Conservation (phyloP, 257 asterid genomes). For the Forsythia viridissima region DNA sequence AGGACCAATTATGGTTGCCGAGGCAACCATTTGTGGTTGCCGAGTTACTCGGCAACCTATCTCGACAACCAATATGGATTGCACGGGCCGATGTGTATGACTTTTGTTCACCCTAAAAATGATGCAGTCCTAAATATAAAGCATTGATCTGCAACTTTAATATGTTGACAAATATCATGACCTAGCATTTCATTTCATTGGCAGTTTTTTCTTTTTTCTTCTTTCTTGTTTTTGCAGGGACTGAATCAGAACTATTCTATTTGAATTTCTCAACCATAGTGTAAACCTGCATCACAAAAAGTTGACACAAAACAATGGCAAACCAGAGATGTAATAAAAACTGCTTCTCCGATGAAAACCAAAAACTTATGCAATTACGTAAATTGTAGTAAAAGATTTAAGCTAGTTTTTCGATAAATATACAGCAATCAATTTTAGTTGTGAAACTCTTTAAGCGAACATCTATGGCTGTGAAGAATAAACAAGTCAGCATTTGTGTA, state of each 20-base stretch:
- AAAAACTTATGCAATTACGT: neutral
- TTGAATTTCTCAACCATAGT: constrained; percentile 77
- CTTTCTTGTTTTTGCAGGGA: constrained; percentile 40
- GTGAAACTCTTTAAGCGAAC: neutral
- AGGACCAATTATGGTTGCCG: too few species aligned
- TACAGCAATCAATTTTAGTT: constrained; percentile 11
- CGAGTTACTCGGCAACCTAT: too few species aligned
- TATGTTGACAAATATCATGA: neutral
- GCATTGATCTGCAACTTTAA: constrained; percentile 2
- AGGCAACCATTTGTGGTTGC: too few species aligned
- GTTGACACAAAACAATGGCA: constrained; percentile 10
- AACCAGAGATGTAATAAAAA: constrained; percentile 7
- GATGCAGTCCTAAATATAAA: constrained; percentile 6
- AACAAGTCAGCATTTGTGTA: neutral
- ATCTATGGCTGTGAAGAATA: neutral
- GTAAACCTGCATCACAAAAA: constrained; percentile 61
- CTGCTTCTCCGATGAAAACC: too few species aligned
- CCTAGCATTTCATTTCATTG: constrained; percentile 1
- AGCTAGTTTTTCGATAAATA: constrained; percentile 7
- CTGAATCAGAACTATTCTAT: constrained; percentile 38
- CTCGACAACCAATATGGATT: too few species aligned
- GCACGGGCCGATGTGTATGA: neutral
- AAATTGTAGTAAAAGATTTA: too few species aligned
- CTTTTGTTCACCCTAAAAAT: constrained; percentile 1
- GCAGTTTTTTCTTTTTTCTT: constrained; percentile 16